These are phyloP conservation scores for Epichloe glyceriae DNA, from an alignment of 2,329 filamentous ascomycete genomes.

Conservation along the genomic window DNA sequence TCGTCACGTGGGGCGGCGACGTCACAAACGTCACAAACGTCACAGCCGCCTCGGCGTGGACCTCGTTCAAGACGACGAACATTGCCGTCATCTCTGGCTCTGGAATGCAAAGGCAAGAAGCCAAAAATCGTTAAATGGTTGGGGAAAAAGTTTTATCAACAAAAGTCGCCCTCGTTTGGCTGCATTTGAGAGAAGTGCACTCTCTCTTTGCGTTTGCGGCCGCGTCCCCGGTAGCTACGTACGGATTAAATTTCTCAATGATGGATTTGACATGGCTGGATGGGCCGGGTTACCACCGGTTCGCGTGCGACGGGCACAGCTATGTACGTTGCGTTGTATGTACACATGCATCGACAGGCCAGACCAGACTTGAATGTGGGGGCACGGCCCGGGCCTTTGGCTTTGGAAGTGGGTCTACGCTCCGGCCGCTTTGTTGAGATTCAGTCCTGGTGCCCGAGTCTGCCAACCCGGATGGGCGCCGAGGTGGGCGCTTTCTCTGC, in stretches of 20 bases:
- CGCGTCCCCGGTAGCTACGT: too few species aligned
- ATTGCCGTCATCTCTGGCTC: background rate
- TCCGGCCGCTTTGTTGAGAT: background rate
- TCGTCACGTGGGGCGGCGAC: conserved; percentile 1
- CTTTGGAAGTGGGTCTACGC: background rate
- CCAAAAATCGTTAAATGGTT: too few species aligned
- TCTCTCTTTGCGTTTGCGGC: too few species aligned
- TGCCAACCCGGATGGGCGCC: background rate
- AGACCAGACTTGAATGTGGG: background rate
- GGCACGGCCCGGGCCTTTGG: conserved; percentile 1
- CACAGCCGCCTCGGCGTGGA: background rate
- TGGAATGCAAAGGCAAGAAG: background rate
- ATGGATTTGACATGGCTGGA: too few species aligned
- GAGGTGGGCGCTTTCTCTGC: too few species aligned
- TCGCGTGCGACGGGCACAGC: too few species aligned
- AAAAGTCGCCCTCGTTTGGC: too few species aligned
- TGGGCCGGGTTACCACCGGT: too few species aligned
- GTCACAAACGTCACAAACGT: background rate
- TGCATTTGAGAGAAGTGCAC: too few species aligned
- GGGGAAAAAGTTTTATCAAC: rapidly evolving
- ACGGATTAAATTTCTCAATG: too few species aligned
- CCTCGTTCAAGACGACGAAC: background rate
- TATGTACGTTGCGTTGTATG: too few species aligned
- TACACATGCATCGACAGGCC: too few species aligned
- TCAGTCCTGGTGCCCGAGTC: background rate